Base-by-base conservation (phyloP, 2,329 filamentous ascomycete species). In the Microsporum ferrugineum region DNA sequence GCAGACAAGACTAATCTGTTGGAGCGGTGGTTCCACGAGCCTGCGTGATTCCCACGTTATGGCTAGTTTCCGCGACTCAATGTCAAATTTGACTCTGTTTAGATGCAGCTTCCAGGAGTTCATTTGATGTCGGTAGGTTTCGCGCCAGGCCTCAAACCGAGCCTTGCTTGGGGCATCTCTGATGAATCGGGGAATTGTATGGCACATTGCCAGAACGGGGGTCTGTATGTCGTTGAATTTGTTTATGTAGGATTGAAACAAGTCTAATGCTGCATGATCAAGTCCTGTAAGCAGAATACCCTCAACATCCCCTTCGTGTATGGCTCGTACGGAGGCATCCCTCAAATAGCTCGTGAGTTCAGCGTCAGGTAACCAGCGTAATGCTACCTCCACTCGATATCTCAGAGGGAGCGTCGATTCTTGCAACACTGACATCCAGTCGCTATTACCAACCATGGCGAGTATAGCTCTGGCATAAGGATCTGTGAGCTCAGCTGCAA, bases 271-370 rank as follows among this genome's bases (percentile, higher is more conserved):
- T 60, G 77, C 75, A 61, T 83, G 79, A 2, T 79, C 78, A 5
- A 86, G 76, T 5, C 84, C 84, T 0, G 84, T 87, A 6, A 87
- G 77, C 12, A 85, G 73, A 5, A 86, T 75, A 7, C 84, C 84
- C 71, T 85, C 82, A 59, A 84, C 78, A 65, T 85, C 79, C 33
- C 84, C 84, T 61, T 79, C 74, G 1, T 71, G 70, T 57, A 84
- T 77, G 29, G 77, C 78, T 43, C 80, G 75, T 27, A 75, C 68
- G 0, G 79, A 83, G 4, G 77, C 76, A 41, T 82, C 77, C 47
- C 79, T 76, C 51, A 87, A 73, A 66, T 85, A 85, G 60, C 77
- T 77, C 3, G 73, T 75, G 14, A 80, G 69, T 34, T 76, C 72
- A 1, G 72, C 70, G 63, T 80, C 78, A 1, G 75, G 70, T 36